Evolutionary conservation across 2,329 filamentous ascomycete genomes (phyloP).

Genomic region (Pyrenophora graminea): DNA sequence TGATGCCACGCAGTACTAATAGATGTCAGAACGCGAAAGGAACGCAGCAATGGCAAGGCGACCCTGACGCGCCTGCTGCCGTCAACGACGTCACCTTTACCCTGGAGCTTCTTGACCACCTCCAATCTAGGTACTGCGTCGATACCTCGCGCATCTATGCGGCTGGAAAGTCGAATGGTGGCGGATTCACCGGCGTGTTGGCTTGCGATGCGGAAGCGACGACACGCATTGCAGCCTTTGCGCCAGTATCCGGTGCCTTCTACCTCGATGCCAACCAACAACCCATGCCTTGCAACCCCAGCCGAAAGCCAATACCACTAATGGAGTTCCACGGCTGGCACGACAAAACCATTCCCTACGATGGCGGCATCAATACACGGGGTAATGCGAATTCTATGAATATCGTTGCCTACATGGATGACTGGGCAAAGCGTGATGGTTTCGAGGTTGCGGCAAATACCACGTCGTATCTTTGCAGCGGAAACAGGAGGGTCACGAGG

Average conservation of each 20-base stretch:
- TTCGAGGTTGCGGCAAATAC: conserved; percentile 31
- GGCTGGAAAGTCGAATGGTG: conserved; percentile 61
- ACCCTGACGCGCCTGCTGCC: conserved; percentile 43
- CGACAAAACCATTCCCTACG: conserved; percentile 50
- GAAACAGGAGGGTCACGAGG: conserved; percentile 31
- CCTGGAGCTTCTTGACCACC: conserved; percentile 48
- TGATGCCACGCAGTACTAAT: neutral
- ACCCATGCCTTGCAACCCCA: conserved; percentile 33
- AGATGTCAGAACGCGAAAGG: conserved; percentile 12
- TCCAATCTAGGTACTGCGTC: conserved; percentile 52
- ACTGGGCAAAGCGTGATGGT: conserved; percentile 46
- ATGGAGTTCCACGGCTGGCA: conserved; percentile 52
- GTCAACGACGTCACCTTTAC: conserved; percentile 54
- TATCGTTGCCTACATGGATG: conserved; percentile 39
- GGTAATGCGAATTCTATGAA: conserved; percentile 24
- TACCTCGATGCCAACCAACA: conserved; percentile 43
- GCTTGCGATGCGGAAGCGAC: conserved; percentile 53
- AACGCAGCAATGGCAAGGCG: conserved; percentile 50
- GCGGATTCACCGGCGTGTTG: conserved; percentile 54
- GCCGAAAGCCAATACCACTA: conserved; percentile 43
- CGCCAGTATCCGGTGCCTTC: conserved; percentile 53
- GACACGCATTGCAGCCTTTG: conserved; percentile 55
- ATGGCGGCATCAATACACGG: conserved; percentile 38
- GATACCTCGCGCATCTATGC: conserved; percentile 52
- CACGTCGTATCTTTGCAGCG: conserved; percentile 36